phyloP scores from a whole-genome alignment of 192 early-diverging fungal species.

The Polychytrium aggregatum region DNA sequence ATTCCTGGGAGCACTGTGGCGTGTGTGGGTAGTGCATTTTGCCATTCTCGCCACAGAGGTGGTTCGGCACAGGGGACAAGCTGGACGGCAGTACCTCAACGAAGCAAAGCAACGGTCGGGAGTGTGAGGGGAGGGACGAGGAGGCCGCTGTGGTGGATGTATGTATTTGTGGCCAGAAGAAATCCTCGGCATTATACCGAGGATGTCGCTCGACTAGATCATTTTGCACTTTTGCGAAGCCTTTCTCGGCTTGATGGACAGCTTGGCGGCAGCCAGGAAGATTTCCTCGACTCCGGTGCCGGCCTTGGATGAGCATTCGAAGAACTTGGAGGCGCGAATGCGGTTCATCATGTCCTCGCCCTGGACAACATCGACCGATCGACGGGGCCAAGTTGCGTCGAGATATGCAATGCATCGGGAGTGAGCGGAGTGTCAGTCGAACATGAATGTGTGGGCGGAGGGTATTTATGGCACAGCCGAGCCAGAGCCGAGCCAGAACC shows the following conservation, averaged over 20 bases:
- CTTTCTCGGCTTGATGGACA: conserved; percentile 21
- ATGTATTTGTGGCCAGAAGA: no score
- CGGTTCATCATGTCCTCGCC: conserved; percentile 50
- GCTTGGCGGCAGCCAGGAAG: conserved; percentile 52
- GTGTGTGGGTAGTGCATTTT: no score
- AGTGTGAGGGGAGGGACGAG: no score
- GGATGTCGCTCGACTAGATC: conserved; percentile 1
- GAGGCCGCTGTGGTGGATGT: no score
- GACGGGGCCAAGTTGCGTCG: conserved; percentile 1
- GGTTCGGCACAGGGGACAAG: no score
- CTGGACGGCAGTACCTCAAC: no score
- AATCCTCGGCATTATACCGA: no score
- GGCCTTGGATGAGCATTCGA: conserved; percentile 73
- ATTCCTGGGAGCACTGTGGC: no score
- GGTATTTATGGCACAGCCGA: conserved; percentile 1
- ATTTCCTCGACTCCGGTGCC: conserved; percentile 57
- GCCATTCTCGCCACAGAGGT: no score
- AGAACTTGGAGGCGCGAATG: conserved; percentile 69
- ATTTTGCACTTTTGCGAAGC: neutral
- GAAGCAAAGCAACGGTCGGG: no score
- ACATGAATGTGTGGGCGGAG: conserved; percentile 1
- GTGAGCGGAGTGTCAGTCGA: neutral
- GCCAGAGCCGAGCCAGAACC: conserved; percentile 5
- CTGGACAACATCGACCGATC: conserved; percentile 21
- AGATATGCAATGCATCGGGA: neutral